Evolutionary conservation across 176 grass and related monocot genomes (phyloP), one percentile per base, ranked within the genome.

Genomic region (Secale cereale): DNA sequence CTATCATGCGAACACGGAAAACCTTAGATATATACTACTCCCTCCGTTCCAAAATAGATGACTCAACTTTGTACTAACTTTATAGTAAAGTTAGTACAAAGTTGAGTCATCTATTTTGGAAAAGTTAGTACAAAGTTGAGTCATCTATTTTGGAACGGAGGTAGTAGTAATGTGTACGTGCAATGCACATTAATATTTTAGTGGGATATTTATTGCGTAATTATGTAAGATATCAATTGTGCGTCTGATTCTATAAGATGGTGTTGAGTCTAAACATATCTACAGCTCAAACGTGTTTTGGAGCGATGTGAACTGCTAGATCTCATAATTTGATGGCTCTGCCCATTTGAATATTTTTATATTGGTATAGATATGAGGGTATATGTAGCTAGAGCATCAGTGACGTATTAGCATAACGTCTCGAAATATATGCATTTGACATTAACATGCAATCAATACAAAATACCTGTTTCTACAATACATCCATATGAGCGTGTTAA

Each of bases 1-100:
- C 93, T 99, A 67, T 31, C 66, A 92, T 6, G 43, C 19, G 77
- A 89, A 72, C 27, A 79, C 13, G 62, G 61, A 82, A 78, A 60
- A 22, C 67, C 56, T 80, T 61, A 84, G 76, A 63, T 69, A 81
- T n/a, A n/a, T n/a, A n/a, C n/a, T n/a, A n/a, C n/a, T n/a, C n/a
- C n/a, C n/a, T n/a, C n/a, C n/a, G n/a, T n/a, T n/a, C n/a, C n/a
- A n/a, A n/a, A n/a, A n/a, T n/a, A n/a, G n/a, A n/a, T n/a, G n/a
- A n/a, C n/a, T n/a, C n/a, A n/a, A n/a, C n/a, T n/a, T n/a, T n/a
- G n/a, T n/a, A n/a, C n/a, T n/a, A n/a, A n/a, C n/a, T n/a, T n/a
- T n/a, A n/a, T n/a, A n/a, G n/a, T n/a, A n/a, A n/a, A n/a, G n/a
- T n/a, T n/a, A n/a, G n/a, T n/a, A n/a, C n/a, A n/a, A n/a, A n/a